These are phyloP conservation scores for Trichoderma asperelloides DNA, from an alignment of 495 filamentous ascomycete genomes.

Conservation along the genomic window DNA sequence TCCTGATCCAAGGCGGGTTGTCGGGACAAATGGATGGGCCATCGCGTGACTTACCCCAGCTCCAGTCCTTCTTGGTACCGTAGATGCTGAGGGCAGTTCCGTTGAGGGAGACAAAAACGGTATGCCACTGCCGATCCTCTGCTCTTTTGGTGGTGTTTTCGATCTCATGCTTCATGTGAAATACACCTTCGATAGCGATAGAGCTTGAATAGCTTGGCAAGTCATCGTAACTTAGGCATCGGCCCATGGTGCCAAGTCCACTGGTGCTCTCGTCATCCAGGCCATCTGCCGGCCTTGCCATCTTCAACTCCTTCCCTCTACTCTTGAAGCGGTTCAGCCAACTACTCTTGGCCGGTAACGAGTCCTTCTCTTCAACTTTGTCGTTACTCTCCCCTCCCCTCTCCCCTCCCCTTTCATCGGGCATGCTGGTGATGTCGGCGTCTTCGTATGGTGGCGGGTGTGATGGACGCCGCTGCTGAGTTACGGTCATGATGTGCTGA, in stretches of 20 bases:
- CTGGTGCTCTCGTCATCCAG: not conserved
- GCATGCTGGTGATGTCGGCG: not conserved
- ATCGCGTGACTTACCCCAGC: slow-evolving; percentile 26
- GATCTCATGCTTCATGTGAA: slow-evolving; percentile 51
- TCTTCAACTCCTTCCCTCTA: not conserved
- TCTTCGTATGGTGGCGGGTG: slow-evolving; percentile 10
- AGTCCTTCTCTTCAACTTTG: not conserved
- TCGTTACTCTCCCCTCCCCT: not conserved
- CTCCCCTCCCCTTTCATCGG: not conserved
- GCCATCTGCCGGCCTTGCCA: not conserved
- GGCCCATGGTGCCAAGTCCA: not conserved
- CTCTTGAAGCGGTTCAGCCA: not conserved
- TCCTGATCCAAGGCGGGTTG: slow-evolving; percentile 32
- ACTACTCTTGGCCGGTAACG: not conserved
- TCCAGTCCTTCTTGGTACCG: slow-evolving; percentile 36
- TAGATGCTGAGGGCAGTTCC: slow-evolving; percentile 54
- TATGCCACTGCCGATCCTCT: slow-evolving; percentile 44
- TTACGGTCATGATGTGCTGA: slow-evolving; percentile 8
- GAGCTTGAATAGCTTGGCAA: slow-evolving; percentile 49
- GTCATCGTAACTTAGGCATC: slow-evolving; percentile 18
- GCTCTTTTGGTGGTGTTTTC: slow-evolving; percentile 44
- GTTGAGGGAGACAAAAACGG: slow-evolving; percentile 47
- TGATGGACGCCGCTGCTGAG: slow-evolving; percentile 7
- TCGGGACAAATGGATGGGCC: slow-evolving; percentile 30
- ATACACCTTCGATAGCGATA: slow-evolving; percentile 41